phyloP scores from a whole-genome alignment of 495 filamentous ascomycete species.

The Pseudoneurospora amorphoporcata region DNA sequence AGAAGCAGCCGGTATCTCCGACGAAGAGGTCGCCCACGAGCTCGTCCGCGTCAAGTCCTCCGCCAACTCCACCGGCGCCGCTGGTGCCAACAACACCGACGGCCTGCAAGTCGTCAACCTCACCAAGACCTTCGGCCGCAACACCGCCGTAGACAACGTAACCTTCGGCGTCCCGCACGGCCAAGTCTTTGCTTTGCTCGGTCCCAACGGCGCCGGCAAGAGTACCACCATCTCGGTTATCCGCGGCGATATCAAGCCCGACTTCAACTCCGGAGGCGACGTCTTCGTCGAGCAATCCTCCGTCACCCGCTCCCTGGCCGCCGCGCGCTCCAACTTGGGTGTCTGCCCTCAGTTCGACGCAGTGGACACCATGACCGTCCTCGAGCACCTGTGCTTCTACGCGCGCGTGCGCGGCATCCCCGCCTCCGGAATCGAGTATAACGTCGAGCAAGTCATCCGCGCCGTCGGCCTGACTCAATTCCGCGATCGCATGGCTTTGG shows the following conservation, averaged over 20 bases:
- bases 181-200: constrained; percentile 77
- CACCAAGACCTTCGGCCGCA: constrained; percentile 62
- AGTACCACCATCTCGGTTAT: constrained; percentile 76
- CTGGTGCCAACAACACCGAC: constrained; percentile 42
- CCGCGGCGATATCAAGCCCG: constrained; percentile 69
- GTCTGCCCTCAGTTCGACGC: constrained; percentile 69
- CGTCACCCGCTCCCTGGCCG: constrained; percentile 51
- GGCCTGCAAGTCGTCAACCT: constrained; percentile 67
- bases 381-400: constrained; percentile 66
- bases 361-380: constrained; percentile 59
- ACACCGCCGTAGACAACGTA: constrained; percentile 68
- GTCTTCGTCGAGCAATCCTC: constrained; percentile 66
- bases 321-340: constrained; percentile 61
- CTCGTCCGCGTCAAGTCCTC: constrained; percentile 32
- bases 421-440: constrained; percentile 42
- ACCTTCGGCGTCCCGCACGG: constrained; percentile 68
- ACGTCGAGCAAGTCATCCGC: constrained; percentile 47
- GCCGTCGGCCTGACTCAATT: constrained; percentile 51
- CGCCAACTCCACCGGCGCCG: constrained; percentile 24
- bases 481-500: constrained; percentile 48
- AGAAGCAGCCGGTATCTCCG: constrained; percentile 18
- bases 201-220: constrained; percentile 85
- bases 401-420: constrained; percentile 57
- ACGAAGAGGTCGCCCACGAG: constrained; percentile 38
- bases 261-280: constrained; percentile 45